These are phyloP conservation scores for Taphrina betulina DNA, from an alignment of 1,139 yeast genomes.

Conservation along the genomic window DNA sequence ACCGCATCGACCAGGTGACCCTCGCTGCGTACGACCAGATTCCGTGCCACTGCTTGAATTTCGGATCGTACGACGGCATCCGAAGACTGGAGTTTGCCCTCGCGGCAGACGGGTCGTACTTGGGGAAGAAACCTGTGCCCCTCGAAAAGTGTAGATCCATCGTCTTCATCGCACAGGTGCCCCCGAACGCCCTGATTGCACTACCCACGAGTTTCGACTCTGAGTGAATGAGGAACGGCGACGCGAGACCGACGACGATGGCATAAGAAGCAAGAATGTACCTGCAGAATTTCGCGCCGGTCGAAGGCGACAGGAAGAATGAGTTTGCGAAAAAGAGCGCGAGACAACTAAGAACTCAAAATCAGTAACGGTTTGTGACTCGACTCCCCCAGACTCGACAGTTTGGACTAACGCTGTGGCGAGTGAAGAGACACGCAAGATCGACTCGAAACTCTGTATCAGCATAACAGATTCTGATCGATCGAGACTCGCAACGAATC, in stretches of 20 bases:
- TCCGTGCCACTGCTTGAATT: not conserved
- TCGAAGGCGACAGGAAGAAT: slow-evolving; percentile 3
- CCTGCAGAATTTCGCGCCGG: not conserved
- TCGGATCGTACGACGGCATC: not conserved
- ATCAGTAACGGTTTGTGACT: not conserved
- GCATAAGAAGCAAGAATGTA: slow-evolving; percentile 9
- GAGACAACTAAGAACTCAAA: not conserved
- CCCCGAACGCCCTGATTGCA: slow-evolving; percentile 14
- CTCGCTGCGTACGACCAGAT: slow-evolving; percentile 16
- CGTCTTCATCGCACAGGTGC: slow-evolving; percentile 20
- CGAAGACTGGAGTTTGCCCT: slow-evolving; percentile 11
- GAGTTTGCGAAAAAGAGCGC: slow-evolving; percentile 9
- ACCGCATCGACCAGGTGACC: slow-evolving; percentile 26
- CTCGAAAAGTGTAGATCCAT: slow-evolving; percentile 21
- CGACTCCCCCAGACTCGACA: not conserved
- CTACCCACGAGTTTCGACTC: slow-evolving; percentile 21
- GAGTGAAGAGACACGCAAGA: not conserved
- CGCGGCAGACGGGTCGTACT: slow-evolving; percentile 8
- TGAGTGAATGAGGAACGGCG: slow-evolving; percentile 14
- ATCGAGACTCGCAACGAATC: no score
- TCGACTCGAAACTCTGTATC: no score
- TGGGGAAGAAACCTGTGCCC: not conserved
- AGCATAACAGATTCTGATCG: no score
- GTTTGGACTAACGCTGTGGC: not conserved
- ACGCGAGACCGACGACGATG: slow-evolving; percentile 4